phyloP scores from a whole-genome alignment of 495 filamentous ascomycete species.

The Neurospora sp. region DNA sequence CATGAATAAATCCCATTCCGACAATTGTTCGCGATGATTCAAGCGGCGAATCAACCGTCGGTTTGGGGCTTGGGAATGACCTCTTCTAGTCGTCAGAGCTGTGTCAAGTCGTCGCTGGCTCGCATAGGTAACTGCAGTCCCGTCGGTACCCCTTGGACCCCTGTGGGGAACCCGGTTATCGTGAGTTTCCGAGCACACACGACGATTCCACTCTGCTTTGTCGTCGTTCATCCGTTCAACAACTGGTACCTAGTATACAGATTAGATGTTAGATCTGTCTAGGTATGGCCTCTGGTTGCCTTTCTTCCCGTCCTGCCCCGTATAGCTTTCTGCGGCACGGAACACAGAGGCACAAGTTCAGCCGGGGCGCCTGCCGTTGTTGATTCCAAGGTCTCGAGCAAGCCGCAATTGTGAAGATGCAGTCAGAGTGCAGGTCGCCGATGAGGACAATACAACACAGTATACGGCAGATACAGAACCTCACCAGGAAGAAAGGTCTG shows the following conservation, averaged over 20 bases:
- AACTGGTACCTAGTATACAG: not conserved
- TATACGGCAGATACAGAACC: not conserved
- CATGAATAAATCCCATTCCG: not conserved
- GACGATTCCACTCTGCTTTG: not conserved
- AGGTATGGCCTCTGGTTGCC: not conserved
- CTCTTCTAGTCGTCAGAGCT: not conserved
- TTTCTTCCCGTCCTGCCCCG: not conserved
- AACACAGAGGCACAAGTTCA: not conserved
- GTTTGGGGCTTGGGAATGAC: not conserved
- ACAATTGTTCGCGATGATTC: not conserved
- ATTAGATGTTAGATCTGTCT: not conserved
- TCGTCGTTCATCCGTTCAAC: not conserved
- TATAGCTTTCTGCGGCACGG: not conserved
- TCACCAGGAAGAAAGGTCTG: not conserved
- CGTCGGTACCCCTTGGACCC: not conserved
- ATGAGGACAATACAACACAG: not conserved
- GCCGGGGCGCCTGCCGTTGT: not conserved
- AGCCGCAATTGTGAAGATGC: not conserved
- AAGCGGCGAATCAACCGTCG: not conserved
- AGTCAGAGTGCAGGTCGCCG: not conserved
- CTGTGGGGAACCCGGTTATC: not conserved
- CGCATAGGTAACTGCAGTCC: not conserved
- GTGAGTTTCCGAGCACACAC: not conserved
- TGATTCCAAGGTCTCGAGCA: not conserved
- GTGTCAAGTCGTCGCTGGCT: not conserved